Evolutionary conservation across 176 grass and related monocot species (phyloP), one percentile per base, ranked within the genome.

Genomic region (Dactylis glomerata): DNA sequence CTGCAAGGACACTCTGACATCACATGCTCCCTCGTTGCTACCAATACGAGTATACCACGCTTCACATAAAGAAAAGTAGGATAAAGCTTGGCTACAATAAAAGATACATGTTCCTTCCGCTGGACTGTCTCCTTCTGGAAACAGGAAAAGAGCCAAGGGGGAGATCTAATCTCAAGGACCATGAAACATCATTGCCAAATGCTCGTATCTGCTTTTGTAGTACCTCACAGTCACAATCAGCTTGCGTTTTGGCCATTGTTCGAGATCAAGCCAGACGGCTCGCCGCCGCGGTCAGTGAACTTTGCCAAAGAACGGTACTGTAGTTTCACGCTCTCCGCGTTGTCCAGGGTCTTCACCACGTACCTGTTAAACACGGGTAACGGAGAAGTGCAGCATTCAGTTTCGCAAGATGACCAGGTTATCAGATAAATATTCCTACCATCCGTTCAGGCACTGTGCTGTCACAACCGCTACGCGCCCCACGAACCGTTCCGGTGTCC

Each of bases 391-490:
- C 3, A 20, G 7, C 10, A 6, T 36, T 81, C 28, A 1, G 28
- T 81, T 41, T 61, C 0, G 17, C 20, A 75, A 36, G 46, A 80
- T 50, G 31, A 33, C n/a, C 63, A 17, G 77, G 33, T 6, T 27
- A 80, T 24, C 5, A 52, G 58, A 17, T 3, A 44, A 82, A 74
- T 33, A 10, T 15, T 82, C 72, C 73, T 82, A 97, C 94, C 94
- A 94, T 92, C 92, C 94, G 85, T 97, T 97, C 80, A 97, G 85
- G 73, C 94, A 97, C n/a, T 94, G 94, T 22, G 92, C 86, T 6
- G 90, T 97, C 45, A 92, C 94, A 80, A 94, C 81, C 26, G 94
- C 94, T 16, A 83, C 61, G 11, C 90, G 87, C 34, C 92, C 94
- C 62, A 97, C 94, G 85, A 94, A 97, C 38, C 85, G 87, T 44